Percentiles rank a stretch among this genome's conserved stretches.
Evolutionary conservation across 352 stramenopile species (phyloP).

Genomic region (Phytophthora foliorum): DNA sequence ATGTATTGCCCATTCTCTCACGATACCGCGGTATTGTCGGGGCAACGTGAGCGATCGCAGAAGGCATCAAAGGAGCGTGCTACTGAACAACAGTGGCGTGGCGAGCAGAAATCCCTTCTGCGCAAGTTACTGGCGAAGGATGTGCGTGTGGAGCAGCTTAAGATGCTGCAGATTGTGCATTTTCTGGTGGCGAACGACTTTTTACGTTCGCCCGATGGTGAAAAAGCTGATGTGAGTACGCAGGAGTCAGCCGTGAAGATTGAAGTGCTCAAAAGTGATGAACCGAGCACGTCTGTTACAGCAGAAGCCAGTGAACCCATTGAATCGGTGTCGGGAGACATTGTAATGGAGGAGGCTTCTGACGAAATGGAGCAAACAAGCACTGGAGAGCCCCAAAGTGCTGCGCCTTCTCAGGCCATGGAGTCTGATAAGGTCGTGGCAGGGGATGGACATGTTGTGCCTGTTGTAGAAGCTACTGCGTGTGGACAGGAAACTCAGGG

Average conservation of each 20-base stretch:
- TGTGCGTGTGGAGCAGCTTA: constrained; percentile 70
- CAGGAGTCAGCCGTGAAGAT: constrained; percentile 24
- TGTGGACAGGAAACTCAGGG: constrained; percentile 35
- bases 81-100: constrained; percentile 71
- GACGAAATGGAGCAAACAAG: constrained; percentile 18
- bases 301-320: constrained; percentile 40
- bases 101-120: constrained; percentile 73
- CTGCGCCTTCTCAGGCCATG: constrained; percentile 5
- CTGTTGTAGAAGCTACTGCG: constrained; percentile 34
- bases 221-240: constrained; percentile 11
- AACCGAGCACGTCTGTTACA: constrained; percentile 3
- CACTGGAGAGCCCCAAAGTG: constrained; percentile 14
- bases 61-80: constrained; percentile 50
- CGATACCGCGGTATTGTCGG: constrained; percentile 45
- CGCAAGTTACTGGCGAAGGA: constrained; percentile 82
- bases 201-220: constrained; percentile 42
- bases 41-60: constrained; percentile 38
- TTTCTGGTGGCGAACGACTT: constrained; percentile 70
- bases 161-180: constrained; percentile 84
- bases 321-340: constrained; percentile 22
- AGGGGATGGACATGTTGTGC: constrained; percentile 15
- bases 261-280: constrained; percentile 33
- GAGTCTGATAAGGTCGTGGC: constrained; percentile 11
- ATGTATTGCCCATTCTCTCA: constrained; percentile 74
- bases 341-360: constrained; percentile 42